These are phyloP conservation scores for Aspergillus awamori DNA, from an alignment of 2,329 filamentous ascomycete species.

Conservation along the genomic window DNA sequence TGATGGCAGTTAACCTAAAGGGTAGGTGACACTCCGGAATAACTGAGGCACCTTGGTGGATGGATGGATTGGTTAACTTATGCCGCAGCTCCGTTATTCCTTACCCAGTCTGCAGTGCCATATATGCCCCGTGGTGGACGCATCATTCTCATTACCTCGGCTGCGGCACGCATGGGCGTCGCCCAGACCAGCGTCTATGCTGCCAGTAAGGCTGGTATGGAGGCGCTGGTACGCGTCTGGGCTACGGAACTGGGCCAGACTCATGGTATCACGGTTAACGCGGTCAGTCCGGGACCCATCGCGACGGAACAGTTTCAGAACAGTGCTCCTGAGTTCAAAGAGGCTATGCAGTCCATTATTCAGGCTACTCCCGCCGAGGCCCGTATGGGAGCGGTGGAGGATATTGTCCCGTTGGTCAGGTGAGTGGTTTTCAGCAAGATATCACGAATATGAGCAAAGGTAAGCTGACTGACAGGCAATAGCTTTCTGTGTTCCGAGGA, in stretches of 20 bases:
- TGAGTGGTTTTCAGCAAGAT: neutral
- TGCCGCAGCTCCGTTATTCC: too few relatives aligned
- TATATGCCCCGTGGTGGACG: too few relatives aligned
- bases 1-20: too few relatives aligned
- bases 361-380: neutral
- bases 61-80: too few relatives aligned
- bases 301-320: neutral
- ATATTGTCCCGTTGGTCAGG: neutral
- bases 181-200: neutral
- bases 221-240: neutral
- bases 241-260: conserved; percentile 11
- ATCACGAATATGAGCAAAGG: too few relatives aligned
- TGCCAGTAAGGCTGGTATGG: neutral
- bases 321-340: neutral
- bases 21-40: too few relatives aligned
- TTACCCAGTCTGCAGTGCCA: too few relatives aligned
- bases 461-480: neutral
- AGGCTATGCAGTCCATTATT: neutral
- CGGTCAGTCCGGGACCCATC: conserved; percentile 10
- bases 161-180: neutral
- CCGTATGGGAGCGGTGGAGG: neutral
- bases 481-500: neutral
- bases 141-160: too few relatives aligned
- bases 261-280: conserved; percentile 8
- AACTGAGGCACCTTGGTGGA: too few relatives aligned